Evolutionary conservation across 208 protist species (phyloP).

Genomic region (Endotrypanum monterogeii): DNA sequence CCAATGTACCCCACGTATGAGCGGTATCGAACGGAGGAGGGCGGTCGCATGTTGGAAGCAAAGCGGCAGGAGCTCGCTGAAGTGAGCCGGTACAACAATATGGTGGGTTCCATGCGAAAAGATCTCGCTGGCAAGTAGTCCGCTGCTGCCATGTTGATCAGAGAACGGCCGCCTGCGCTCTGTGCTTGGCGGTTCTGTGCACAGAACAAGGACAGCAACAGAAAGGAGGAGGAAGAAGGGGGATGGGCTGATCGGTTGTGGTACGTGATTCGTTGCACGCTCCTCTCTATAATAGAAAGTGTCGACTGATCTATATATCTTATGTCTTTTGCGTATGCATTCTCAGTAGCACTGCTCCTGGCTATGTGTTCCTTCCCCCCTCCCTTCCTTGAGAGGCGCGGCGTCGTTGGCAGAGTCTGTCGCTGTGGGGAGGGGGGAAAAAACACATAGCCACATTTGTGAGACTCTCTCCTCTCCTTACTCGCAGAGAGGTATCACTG

Average conservation of each 20-base stretch:
- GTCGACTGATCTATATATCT: too few relatives aligned
- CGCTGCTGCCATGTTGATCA: not conserved
- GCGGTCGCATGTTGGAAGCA: constrained; percentile 66
- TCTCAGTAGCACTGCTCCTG: too few relatives aligned
- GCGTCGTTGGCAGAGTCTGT: too few relatives aligned
- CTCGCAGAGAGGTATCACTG: too few relatives aligned
- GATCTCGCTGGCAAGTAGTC: constrained; percentile 40
- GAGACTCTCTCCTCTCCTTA: too few relatives aligned
- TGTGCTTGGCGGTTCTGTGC: not conserved
- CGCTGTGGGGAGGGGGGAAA: too few relatives aligned
- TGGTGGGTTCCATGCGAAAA: constrained; percentile 73
- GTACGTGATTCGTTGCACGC: too few relatives aligned
- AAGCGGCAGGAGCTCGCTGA: constrained; percentile 81
- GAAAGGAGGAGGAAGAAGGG: not conserved
- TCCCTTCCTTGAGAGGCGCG: too few relatives aligned
- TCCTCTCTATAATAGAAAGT: too few relatives aligned
- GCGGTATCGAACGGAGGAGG: constrained; percentile 54
- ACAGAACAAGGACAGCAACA: not conserved
- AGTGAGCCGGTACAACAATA: constrained; percentile 78
- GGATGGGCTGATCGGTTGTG: not conserved
- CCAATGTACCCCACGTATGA: constrained; percentile 78
- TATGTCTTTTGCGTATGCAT: too few relatives aligned
- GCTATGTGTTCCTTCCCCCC: too few relatives aligned
- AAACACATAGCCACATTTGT: too few relatives aligned
- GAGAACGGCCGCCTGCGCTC: not conserved